A percentile compares a stretch with the other conserved stretches of the same genome.
phyloP scores from a whole-genome alignment of 192 early-diverging fungal species.

The Linnemannia zychae region DNA sequence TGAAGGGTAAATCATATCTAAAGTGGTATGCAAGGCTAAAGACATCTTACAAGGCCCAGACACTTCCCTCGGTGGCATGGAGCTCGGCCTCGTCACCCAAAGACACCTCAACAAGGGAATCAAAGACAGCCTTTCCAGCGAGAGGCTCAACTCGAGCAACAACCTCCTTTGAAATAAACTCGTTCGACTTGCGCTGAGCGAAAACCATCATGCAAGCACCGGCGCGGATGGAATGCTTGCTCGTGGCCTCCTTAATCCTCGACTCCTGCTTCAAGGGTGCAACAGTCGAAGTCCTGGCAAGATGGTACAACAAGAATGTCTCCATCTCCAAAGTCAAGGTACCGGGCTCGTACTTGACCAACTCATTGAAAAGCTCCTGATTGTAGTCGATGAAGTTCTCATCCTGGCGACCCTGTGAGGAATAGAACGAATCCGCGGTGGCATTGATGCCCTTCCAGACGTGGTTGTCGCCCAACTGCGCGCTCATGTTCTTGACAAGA shows the following conservation, averaged over 20 bases:
- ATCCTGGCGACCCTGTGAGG: constrained; percentile 82
- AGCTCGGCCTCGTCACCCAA: constrained; percentile 46
- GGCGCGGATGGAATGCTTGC: constrained; percentile 70
- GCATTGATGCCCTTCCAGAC: constrained; percentile 77
- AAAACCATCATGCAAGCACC: constrained; percentile 88
- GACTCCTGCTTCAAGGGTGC: constrained; percentile 21
- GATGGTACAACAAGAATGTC: constrained; percentile 84
- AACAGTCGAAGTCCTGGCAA: constrained; percentile 68
- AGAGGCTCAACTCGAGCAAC: constrained; percentile 67
- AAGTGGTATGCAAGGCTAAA: neutral
- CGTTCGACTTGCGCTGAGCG: constrained; percentile 78
- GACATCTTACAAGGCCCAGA: constrained; percentile 51
- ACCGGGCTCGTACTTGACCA: constrained; percentile 64
- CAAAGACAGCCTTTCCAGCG: constrained; percentile 73
- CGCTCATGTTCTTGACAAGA: constrained; percentile 48
- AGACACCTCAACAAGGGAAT: constrained; percentile 66
- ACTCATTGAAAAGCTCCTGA: constrained; percentile 65
- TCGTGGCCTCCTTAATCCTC: neutral
- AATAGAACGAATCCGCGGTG: constrained; percentile 90
- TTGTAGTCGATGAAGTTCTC: constrained; percentile 85
- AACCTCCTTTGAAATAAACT: constrained; percentile 72
- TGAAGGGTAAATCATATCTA: too few species aligned
- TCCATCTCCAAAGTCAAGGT: constrained; percentile 89
- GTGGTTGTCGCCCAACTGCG: constrained; percentile 55
- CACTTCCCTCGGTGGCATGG: constrained; percentile 56